Percentiles rank a stretch among this genome's conserved stretches.
These are phyloP conservation scores for Macrocybe gigantea DNA, from an alignment of 768 basidiomycete species.

Conservation along the genomic window DNA sequence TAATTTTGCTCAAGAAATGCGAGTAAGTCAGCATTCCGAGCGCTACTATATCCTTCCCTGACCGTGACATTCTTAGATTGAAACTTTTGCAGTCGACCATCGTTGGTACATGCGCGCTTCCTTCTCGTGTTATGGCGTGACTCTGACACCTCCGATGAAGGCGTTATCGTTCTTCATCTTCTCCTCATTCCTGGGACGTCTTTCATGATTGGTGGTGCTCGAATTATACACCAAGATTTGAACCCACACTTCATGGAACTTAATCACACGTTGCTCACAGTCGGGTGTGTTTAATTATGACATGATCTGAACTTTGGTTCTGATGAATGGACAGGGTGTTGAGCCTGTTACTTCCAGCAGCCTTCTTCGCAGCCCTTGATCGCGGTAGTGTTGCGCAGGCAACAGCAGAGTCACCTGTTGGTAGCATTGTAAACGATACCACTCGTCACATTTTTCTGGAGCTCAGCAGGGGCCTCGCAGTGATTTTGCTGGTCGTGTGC, in stretches of 20 bases:
- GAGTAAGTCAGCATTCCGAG: slow-evolving; percentile 13
- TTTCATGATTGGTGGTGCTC: slow-evolving; percentile 61
- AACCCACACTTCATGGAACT: slow-evolving; percentile 61
- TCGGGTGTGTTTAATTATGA: slow-evolving; percentile 41
- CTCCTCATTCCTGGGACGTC: slow-evolving; percentile 64
- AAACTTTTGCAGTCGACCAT: slow-evolving; percentile 65
- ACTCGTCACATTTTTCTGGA: slow-evolving; percentile 43
- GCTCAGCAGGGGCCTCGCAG: slow-evolving; percentile 61
- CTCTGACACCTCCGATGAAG: slow-evolving; percentile 18
- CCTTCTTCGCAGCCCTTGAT: slow-evolving; percentile 59
- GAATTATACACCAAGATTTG: slow-evolving; percentile 59
- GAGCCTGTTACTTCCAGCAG: slow-evolving; percentile 57
- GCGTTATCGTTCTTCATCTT: slow-evolving; percentile 65
- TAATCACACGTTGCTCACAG: slow-evolving; percentile 61
- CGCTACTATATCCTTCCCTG: neutral
- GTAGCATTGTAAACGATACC: slow-evolving; percentile 31
- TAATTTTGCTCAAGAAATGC: slow-evolving; percentile 41
- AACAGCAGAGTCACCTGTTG: slow-evolving; percentile 12
- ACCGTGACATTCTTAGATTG: slow-evolving; percentile 17
- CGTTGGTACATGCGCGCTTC: slow-evolving; percentile 34
- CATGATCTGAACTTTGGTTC: neutral
- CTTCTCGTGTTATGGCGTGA: neutral
- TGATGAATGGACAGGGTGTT: slow-evolving; percentile 39
- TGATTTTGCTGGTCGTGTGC: slow-evolving; percentile 58
- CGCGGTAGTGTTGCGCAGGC: slow-evolving; percentile 16